Conservation (phyloP, 208 protist species). For the Trypanosoma conorhini region DNA sequence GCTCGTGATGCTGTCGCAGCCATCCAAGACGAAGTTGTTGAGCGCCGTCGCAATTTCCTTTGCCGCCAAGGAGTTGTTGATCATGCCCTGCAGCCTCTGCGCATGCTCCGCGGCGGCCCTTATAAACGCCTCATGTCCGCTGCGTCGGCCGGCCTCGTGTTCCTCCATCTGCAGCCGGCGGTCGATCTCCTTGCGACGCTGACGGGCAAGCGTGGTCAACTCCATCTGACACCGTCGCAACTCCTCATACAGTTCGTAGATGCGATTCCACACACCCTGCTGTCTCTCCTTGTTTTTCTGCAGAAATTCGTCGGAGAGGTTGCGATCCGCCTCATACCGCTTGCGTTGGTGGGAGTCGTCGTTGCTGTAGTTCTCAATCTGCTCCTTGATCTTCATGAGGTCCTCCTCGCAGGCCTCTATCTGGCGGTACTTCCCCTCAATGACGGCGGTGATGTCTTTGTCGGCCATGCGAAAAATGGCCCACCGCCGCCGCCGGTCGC, state of each 20-base stretch:
- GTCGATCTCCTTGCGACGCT: conserved; percentile 76
- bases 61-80: conserved; percentile 76
- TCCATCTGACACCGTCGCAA: conserved; percentile 70
- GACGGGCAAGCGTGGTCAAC: conserved; percentile 53
- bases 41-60: conserved; percentile 73
- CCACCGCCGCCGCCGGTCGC: conserved; percentile 85
- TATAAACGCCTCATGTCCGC: conserved; percentile 80
- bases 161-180: conserved; percentile 83
- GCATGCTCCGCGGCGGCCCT: conserved; percentile 68
- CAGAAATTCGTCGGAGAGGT: conserved; percentile 74
- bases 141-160: conserved; percentile 77
- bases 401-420: conserved; percentile 91
- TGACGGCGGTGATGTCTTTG: conserved; percentile 86
- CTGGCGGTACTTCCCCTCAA: conserved; percentile 83
- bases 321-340: conserved; percentile 78
- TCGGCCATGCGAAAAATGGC: conserved; percentile 91
- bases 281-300: conserved; percentile 92
- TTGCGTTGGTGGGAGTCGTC: conserved; percentile 82
- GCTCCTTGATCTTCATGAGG: conserved; percentile 77
- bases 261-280: conserved; percentile 86
- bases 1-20: conserved; percentile 81
- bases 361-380: conserved; percentile 85
- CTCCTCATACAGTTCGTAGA: conserved; percentile 80
- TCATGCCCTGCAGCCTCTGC: conserved; percentile 77
- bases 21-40: conserved; percentile 91